Evolutionary conservation across 192 early-diverging fungal genomes (phyloP).

Genomic region (Backusella tarrabulga): DNA sequence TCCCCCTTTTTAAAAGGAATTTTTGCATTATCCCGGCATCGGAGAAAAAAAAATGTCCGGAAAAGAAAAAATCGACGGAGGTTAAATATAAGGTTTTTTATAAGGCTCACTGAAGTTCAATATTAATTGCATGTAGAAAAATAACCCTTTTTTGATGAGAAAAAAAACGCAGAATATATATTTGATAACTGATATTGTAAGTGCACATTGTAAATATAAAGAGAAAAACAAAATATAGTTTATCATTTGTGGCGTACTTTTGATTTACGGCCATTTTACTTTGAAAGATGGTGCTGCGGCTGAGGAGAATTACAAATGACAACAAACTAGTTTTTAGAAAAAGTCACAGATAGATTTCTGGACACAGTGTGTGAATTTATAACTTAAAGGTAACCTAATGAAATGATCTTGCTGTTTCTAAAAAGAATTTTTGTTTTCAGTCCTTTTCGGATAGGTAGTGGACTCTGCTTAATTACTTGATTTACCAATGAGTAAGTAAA

Average conservation of each 20-base stretch:
- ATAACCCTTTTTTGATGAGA: not conserved
- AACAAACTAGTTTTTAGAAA: not conserved
- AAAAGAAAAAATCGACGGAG: not conserved
- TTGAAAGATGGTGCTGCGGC: not conserved
- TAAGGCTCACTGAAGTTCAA: not conserved
- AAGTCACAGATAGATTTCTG: not conserved
- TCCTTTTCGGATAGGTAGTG: not conserved
- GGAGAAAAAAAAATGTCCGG: conserved; percentile 5
- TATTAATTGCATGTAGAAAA: not conserved
- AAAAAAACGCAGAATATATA: not conserved
- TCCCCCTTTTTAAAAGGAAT: not conserved
- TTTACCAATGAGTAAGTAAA: not conserved
- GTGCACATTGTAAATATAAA: not conserved
- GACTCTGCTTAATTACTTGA: not conserved
- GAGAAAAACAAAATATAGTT: not conserved
- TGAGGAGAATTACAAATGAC: not conserved
- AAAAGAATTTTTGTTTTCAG: not conserved
- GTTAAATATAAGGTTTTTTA: not conserved
- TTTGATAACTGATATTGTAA: not conserved
- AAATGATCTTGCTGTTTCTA: not conserved
- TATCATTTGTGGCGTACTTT: not conserved
- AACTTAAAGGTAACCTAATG: not conserved
- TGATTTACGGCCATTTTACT: not conserved
- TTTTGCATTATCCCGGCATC: not conserved
- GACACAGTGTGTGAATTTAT: not conserved